These are phyloP conservation scores for Mortierella sp. DNA, from an alignment of 371 early-diverging fungal species.

Conservation along the genomic window DNA sequence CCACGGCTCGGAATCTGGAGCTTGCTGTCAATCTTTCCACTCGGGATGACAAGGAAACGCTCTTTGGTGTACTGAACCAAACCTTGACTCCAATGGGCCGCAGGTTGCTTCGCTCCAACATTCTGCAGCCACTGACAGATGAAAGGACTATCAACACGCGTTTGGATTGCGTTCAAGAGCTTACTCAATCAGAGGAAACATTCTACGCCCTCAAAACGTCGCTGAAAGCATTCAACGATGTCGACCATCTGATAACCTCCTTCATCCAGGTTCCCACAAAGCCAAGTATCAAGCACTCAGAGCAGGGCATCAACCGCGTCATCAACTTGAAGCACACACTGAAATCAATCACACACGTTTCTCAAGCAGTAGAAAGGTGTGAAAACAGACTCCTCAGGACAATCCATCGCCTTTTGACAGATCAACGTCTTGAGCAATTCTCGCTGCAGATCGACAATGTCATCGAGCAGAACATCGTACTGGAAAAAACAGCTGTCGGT, in stretches of 20 bases:
- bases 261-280: conserved; percentile 62
- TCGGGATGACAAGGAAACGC: conserved; percentile 57
- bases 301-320: conserved; percentile 78
- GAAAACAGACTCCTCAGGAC: conserved; percentile 58
- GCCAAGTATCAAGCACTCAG: conserved; percentile 66
- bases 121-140: conserved; percentile 75
- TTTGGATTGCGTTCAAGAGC: conserved; percentile 37
- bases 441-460: conserved; percentile 58
- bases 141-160: conserved; percentile 51
- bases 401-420: conserved; percentile 49
- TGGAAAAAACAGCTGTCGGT: conserved; percentile 78
- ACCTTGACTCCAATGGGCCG: conserved; percentile 79
- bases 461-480: conserved; percentile 74
- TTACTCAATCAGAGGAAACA: conserved; percentile 20
- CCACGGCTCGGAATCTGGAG: conserved; percentile 73
- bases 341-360: conserved; percentile 54
- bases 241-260: conserved; percentile 62
- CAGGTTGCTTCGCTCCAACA: conserved; percentile 75
- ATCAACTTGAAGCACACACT: conserved; percentile 76
- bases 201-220: conserved; percentile 21
- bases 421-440: conserved; percentile 52
- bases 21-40: conserved; percentile 63
- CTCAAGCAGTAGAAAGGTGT: conserved; percentile 42
- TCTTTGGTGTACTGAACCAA: conserved; percentile 66
- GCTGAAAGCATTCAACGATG: conserved; percentile 56